These are phyloP conservation scores for Camelina hispida DNA, from an alignment of 345 rosid genomes.

Conservation along the genomic window DNA sequence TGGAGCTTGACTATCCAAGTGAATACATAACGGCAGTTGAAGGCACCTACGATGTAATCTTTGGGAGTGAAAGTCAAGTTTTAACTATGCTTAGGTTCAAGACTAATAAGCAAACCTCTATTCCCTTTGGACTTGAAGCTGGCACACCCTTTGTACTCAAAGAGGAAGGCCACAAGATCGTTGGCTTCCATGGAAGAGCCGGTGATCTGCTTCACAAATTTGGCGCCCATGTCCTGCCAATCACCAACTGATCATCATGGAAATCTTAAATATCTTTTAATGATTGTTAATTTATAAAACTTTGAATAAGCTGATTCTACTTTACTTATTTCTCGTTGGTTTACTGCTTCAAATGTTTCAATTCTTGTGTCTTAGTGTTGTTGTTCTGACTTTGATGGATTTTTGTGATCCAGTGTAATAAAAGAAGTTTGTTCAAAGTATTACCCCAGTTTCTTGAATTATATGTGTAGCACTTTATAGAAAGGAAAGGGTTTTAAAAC, in stretches of 20 bases:
- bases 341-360: neutral
- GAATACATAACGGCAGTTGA: constrained; percentile 37
- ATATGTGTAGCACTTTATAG: neutral
- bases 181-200: constrained; percentile 44
- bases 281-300: neutral
- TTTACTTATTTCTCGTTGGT: neutral
- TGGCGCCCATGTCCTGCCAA: constrained; percentile 43
- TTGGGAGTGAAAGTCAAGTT: neutral
- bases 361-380: neutral
- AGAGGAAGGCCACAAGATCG: constrained; percentile 31
- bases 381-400: constrained; percentile 2
- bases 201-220: constrained; percentile 29
- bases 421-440: constrained; percentile 2
- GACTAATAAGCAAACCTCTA: constrained; percentile 30
- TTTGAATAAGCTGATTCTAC: constrained; percentile 28
- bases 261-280: constrained; percentile 5
- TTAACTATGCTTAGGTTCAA: constrained; percentile 37
- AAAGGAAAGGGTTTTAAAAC: neutral
- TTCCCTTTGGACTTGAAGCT: constrained; percentile 37
- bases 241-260: constrained; percentile 22
- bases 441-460: neutral
- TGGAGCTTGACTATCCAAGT: constrained; percentile 40
- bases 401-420: constrained; percentile 12
- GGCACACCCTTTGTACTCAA: constrained; percentile 9
- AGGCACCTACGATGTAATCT: constrained; percentile 19